Base-by-base conservation (phyloP, 768 basidiomycete species). In the Arthromyces matolae region DNA sequence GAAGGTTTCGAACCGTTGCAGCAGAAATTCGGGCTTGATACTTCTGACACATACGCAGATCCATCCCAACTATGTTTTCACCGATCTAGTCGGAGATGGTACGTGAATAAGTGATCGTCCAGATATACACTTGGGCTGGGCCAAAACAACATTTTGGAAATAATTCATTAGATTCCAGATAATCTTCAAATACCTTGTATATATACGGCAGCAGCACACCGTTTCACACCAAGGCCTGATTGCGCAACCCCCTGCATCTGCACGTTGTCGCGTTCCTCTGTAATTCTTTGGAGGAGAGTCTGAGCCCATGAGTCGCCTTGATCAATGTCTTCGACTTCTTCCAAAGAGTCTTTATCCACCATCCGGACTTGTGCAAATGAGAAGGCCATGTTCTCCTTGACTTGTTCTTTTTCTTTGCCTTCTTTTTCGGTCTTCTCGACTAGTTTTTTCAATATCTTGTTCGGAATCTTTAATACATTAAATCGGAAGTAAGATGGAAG, bases 291-390 rank as follows among this genome's bases (percentile, higher is more conserved):
- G 36, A n/a, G n/a, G n/a, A 93, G 65, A 8, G 89, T 80, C 44
- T 79, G 76, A 9, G 84, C 78, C 93, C 91, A 94, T n/a, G 90
- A 89, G 62, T 91, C 85, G 24, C 70, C 74, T 45, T 83, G 75
- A 37, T 80, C 82, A 3, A 72, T 72, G 37, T 86, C 86, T 27
- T 68, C 73, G 18, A 90, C 60, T 13, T 89, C 86, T 60, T 86
- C 86, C 39, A 89, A 64, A 3, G 70, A 59, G 45, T 85, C 85
- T 60, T 86, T 85, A 50, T 86, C 82, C 19, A 86, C 82, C 1
- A 86, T 80, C 94, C 94, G 96, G 34, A 97, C 78, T 63, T 94
- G 93, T 9, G 94, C 93, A 59, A 94, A 95, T 5, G 79, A 80
- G 63, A 97, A 96, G 8, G 80, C 71, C 24, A 83, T 64, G 29